Conservation (phyloP, 2,329 filamentous ascomycete genomes). For the Colletotrichum siamense region DNA sequence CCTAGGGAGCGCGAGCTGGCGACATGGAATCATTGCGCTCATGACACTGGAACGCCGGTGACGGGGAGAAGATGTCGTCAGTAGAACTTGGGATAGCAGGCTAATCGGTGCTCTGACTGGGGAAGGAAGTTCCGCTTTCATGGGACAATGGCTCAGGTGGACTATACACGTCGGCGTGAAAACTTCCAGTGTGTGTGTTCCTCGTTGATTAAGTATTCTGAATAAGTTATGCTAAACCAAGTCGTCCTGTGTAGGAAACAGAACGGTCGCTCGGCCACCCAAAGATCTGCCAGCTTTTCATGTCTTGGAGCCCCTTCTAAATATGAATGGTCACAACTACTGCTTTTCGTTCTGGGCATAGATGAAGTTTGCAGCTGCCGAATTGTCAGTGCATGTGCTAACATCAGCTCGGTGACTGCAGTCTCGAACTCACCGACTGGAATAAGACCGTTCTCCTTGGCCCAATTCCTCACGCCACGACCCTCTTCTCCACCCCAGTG, state of each 20-base stretch:
- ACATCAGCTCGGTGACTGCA: background rate
- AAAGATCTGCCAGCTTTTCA: background rate
- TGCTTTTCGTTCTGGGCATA: constrained; percentile 44
- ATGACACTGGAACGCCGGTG: background rate
- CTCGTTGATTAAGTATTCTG: background rate
- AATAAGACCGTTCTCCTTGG: constrained; percentile 42
- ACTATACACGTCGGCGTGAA: background rate
- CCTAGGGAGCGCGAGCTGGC: background rate
- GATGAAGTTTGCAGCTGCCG: constrained; percentile 47
- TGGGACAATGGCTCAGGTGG: background rate
- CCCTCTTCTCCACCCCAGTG: constrained; percentile 43
- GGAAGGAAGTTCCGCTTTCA: background rate
- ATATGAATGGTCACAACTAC: constrained; percentile 16
- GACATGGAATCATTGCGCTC: background rate
- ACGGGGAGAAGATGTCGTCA: background rate
- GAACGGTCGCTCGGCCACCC: background rate
- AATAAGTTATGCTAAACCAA: background rate
- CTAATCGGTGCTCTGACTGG: background rate
- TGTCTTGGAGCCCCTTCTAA: background rate
- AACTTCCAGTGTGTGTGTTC: background rate
- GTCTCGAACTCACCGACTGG: constrained; percentile 42
- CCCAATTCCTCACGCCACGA: constrained; percentile 45
- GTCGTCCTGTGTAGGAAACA: background rate
- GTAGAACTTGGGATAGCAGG: background rate
- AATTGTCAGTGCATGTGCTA: background rate